Conservation (phyloP, 306 rosid species). For the Argentina anserina region DNA sequence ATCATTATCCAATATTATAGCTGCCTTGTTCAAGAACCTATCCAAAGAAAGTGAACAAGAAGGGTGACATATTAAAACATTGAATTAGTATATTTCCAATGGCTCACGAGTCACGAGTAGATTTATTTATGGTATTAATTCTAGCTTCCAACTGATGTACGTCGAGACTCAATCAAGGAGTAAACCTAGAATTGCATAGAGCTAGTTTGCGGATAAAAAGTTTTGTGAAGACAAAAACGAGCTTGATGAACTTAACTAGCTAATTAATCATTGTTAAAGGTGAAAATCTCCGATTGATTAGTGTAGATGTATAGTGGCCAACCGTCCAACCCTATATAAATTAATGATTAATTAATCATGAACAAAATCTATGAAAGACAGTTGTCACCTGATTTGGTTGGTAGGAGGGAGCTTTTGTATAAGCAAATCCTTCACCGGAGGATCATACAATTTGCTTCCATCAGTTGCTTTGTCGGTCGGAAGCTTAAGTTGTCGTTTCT, state of each 20-base stretch:
- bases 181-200: too few relatives aligned
- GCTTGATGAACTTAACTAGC: neutral
- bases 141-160: too few relatives aligned
- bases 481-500: conserved; percentile 41
- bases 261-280: neutral
- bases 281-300: neutral
- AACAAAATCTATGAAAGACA: neutral
- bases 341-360: neutral
- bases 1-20: conserved; percentile 42
- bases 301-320: too few relatives aligned
- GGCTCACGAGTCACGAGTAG: neutral
- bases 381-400: conserved; percentile 48
- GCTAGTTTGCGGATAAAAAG: too few relatives aligned
- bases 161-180: too few relatives aligned
- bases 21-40: conserved; percentile 58
- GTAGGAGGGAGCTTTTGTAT: conserved; percentile 52
- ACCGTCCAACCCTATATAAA: neutral
- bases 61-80: neutral
- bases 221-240: too few relatives aligned
- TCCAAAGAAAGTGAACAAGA: neutral
- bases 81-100: neutral
- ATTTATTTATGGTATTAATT: too few relatives aligned
- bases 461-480: conserved; percentile 18
- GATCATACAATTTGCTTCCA: conserved; percentile 38
- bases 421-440: conserved; percentile 29